Evolutionary conservation across 73 alveolate species (phyloP).

Genomic region (Uronychia binucleata): DNA sequence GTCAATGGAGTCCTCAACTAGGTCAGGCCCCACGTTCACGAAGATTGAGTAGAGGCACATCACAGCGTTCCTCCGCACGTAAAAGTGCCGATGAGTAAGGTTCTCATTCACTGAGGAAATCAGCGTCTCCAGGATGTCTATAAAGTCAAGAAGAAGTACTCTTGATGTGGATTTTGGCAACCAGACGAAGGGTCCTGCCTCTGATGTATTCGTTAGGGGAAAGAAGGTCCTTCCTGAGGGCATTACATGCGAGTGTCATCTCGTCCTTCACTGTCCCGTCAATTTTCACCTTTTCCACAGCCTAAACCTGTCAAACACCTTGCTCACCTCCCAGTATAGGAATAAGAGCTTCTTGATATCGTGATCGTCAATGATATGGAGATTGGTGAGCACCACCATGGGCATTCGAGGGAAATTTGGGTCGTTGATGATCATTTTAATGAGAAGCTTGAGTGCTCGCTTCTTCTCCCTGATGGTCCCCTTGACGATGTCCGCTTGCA

Average conservation of each 20-base stretch:
- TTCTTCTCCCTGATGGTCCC: slow-evolving; percentile 90
- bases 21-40: slow-evolving; percentile 88
- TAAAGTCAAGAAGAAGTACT: background rate
- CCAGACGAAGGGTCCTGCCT: slow-evolving; percentile 95
- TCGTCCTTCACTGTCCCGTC: slow-evolving; percentile 98
- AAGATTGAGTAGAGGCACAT: slow-evolving; percentile 91
- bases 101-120: slow-evolving; percentile 89
- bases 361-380: slow-evolving; percentile 84
- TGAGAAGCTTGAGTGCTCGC: slow-evolving; percentile 88
- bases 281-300: slow-evolving; percentile 89
- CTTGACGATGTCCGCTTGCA: slow-evolving; percentile 56
- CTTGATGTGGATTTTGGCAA: slow-evolving; percentile 84
- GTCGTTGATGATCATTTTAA: slow-evolving; percentile 90
- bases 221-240: slow-evolving; percentile 93
- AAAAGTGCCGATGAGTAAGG: slow-evolving; percentile 92
- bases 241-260: slow-evolving; percentile 95
- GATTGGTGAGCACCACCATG: slow-evolving; percentile 88
- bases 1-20: slow-evolving; percentile 91
- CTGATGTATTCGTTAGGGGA: slow-evolving; percentile 96
- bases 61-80: slow-evolving; percentile 96
- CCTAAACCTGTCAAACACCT: background rate
- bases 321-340: slow-evolving; percentile 94
- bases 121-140: slow-evolving; percentile 87
- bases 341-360: slow-evolving; percentile 90
- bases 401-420: slow-evolving; percentile 90